Evolutionary conservation across 1,139 yeast species (phyloP), one percentile per base, ranked within the genome.

Genomic region (Blastobotrys raffinosifermentans): DNA sequence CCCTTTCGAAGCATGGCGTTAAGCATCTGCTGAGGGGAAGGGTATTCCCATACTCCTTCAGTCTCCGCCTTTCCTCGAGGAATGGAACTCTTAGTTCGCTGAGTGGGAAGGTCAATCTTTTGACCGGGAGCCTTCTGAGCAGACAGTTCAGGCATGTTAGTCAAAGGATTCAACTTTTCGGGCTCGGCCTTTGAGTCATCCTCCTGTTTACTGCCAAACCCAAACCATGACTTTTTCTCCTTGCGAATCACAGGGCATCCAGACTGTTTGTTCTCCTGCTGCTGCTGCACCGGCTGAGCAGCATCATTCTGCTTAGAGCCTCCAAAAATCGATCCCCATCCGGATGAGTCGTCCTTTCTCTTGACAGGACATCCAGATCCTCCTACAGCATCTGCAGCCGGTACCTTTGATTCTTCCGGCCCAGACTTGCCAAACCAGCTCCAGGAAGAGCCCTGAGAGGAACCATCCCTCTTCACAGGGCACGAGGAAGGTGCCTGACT

Each of bases 1-100:
- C 96, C 96, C 63, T 91, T 91, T 48, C 91, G 75, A 31, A 87
- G 66, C 97, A 91, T 91, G 18, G 99, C 99, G 57, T 89, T 89
- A 48, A 87, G 77, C 98, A 91, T 93, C 59, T 91, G 98, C 60
- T 91, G 98, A 1, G 99, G 98, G 2, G 96, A 86, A 2, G 99
- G 99, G 58, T 93, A 91, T 60, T 91, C 98, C 99, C 99, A 91
- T 32, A 80, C 76, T 0, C 94, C 89, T 44, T 74, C 75, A 18
- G 66, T 72, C 3, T 66, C 68, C n/a, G 62, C 57, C 26, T 71
- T 75, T 18, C 97, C 97, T 47, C 86, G 73, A 14, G 99, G 98
- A 41, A 91, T 91, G 3, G 87, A 66, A 8, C 96, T 85, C 30
- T 80, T 62, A 3, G 94, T 82, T 52, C 96, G 75, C 38, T 81